Percentiles rank a stretch among this genome's conserved stretches.
phyloP scores from a whole-genome alignment of 2,329 filamentous ascomycete genomes.

The Penicillium sp. region DNA sequence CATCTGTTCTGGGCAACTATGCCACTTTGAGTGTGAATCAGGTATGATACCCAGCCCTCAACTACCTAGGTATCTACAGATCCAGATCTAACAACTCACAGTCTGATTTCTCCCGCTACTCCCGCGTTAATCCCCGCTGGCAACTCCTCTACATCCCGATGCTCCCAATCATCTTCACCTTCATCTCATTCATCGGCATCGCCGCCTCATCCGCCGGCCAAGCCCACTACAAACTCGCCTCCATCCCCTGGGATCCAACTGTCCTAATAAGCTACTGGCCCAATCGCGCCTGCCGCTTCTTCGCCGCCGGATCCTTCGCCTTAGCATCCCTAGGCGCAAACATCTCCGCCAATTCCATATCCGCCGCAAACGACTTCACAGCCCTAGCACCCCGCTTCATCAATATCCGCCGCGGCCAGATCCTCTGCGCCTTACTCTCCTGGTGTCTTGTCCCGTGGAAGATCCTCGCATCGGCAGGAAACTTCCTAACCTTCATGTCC shows the following conservation, averaged over 20 bases:
- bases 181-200: conserved; percentile 48
- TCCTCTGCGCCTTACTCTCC: conserved; percentile 52
- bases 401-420: conserved; percentile 54
- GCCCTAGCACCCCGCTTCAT: conserved; percentile 51
- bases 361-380: conserved; percentile 52
- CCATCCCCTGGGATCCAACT: conserved; percentile 45
- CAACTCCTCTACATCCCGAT: conserved; percentile 49
- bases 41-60: conserved; percentile 13
- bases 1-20: conserved; percentile 49
- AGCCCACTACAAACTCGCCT: conserved; percentile 29
- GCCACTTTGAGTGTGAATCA: conserved; percentile 51
- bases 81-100: conserved; percentile 19
- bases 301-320: conserved; percentile 51
- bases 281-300: conserved; percentile 43
- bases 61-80: not conserved
- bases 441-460: conserved; percentile 63
- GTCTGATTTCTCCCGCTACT: conserved; percentile 55
- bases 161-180: conserved; percentile 51
- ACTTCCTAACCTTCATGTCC: conserved; percentile 61
- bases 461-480: conserved; percentile 55
- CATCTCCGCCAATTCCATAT: conserved; percentile 51
- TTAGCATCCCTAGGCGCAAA: conserved; percentile 54
- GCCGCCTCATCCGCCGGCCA: conserved; percentile 40
- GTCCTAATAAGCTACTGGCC: conserved; percentile 38
- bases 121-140: conserved; percentile 46